These are phyloP conservation scores for Mortierella antarctica DNA, from an alignment of 192 early-diverging fungal genomes.

Conservation along the genomic window DNA sequence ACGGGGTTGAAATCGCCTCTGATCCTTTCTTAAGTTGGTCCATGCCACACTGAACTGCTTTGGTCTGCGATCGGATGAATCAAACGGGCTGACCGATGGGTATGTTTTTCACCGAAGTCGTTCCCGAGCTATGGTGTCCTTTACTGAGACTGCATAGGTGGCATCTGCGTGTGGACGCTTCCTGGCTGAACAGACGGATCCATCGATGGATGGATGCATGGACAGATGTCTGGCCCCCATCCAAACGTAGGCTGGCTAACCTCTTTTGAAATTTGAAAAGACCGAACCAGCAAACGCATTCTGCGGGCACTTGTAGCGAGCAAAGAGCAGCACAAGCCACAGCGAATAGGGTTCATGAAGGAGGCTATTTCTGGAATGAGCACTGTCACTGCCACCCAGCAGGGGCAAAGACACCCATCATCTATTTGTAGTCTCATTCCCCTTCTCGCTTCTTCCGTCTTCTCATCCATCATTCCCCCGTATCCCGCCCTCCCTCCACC, in stretches of 20 bases:
- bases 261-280: slow-evolving; percentile 54
- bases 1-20: too few species aligned
- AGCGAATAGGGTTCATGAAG: background rate
- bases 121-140: too few species aligned
- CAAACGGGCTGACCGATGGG: too few species aligned
- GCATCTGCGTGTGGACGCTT: too few species aligned
- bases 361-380: background rate
- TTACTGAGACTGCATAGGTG: too few species aligned
- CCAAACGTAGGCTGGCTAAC: background rate
- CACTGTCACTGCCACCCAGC: background rate
- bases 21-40: too few species aligned
- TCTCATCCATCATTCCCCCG: too few species aligned
- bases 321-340: background rate
- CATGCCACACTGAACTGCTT: too few species aligned
- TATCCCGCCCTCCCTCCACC: background rate
- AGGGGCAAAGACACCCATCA: too few species aligned
- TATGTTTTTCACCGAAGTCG: too few species aligned
- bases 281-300: slow-evolving; percentile 17
- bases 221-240: background rate
- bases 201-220: slow-evolving; percentile 32
- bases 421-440: background rate
- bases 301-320: background rate
- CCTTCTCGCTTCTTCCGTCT: background rate
- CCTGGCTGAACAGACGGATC: too few species aligned
- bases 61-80: too few species aligned